phyloP scores from a whole-genome alignment of 805 yeast species.

The Dipodascus albidus region DNA sequence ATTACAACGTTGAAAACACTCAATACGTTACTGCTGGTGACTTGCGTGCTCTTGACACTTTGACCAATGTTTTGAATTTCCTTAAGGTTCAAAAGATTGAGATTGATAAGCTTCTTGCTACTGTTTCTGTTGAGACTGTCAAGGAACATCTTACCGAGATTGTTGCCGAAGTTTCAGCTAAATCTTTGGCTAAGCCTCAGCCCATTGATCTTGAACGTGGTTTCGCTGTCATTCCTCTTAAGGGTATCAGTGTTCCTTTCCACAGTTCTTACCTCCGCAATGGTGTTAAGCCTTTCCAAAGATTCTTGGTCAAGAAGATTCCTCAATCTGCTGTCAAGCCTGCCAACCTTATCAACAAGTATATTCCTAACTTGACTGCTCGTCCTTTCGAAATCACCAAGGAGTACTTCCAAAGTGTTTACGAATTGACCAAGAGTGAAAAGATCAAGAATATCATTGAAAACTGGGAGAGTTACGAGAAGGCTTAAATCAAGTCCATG shows the following conservation, averaged over 20 bases:
- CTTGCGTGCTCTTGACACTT: slow-evolving; percentile 84
- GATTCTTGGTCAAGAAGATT: slow-evolving; percentile 91
- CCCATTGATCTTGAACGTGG: slow-evolving; percentile 97
- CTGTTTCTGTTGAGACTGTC: slow-evolving; percentile 77
- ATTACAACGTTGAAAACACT: slow-evolving; percentile 95
- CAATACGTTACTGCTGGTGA: slow-evolving; percentile 99
- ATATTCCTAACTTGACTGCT: slow-evolving; percentile 98
- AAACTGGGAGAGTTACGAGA: slow-evolving; percentile 82
- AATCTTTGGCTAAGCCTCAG: slow-evolving; percentile 80
- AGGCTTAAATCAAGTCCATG: neutral
- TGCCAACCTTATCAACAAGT: slow-evolving; percentile 83
- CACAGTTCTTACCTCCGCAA: slow-evolving; percentile 96
- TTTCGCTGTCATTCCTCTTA: slow-evolving; percentile 94
- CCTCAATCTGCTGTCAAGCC: slow-evolving; percentile 93
- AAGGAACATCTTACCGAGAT: slow-evolving; percentile 81
- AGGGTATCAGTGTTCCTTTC: slow-evolving; percentile 99
- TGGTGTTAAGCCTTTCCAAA: slow-evolving; percentile 98
- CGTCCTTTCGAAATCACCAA: slow-evolving; percentile 92
- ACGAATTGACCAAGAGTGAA: slow-evolving; percentile 80
- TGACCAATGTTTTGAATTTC: slow-evolving; percentile 86
- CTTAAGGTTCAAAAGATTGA: slow-evolving; percentile 91
- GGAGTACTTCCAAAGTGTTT: slow-evolving; percentile 95
- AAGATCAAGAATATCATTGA: slow-evolving; percentile 84
- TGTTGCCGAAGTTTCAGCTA: slow-evolving; percentile 71
- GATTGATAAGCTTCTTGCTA: slow-evolving; percentile 73